Evolutionary conservation across 495 filamentous ascomycete genomes (phyloP).

Genomic region (Penicillium crystallinum): DNA sequence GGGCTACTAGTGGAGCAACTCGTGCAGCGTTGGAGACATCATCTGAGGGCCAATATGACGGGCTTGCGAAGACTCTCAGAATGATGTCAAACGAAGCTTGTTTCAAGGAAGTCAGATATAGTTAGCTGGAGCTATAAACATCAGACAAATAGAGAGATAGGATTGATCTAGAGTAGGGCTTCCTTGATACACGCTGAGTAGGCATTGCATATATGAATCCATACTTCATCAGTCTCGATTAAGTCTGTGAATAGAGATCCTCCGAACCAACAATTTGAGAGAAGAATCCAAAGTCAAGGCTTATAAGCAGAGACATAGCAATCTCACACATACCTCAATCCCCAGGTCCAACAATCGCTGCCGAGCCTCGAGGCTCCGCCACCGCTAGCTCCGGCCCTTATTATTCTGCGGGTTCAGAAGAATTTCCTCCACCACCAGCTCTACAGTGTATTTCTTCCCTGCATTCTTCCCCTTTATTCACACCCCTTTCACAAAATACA

Average conservation of each 20-base stretch:
- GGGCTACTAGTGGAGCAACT: neutral
- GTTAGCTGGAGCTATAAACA: too few species aligned
- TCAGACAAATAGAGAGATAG: neutral
- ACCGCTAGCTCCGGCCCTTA: slow-evolving; percentile 28
- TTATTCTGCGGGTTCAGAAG: slow-evolving; percentile 22
- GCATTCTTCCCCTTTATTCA: slow-evolving; percentile 7
- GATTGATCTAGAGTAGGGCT: neutral
- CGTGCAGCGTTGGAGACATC: neutral
- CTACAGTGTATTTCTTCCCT: slow-evolving; percentile 6
- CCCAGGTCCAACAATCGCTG: slow-evolving; percentile 1
- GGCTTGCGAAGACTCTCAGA: neutral
- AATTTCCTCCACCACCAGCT: slow-evolving; percentile 23
- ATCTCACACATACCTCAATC: neutral
- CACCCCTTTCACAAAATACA: slow-evolving; percentile 6
- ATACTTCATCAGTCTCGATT: neutral
- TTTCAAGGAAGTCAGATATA: too few species aligned
- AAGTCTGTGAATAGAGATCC: neutral
- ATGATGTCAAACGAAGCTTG: neutral
- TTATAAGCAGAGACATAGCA: too few species aligned
- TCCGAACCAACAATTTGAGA: too few species aligned
- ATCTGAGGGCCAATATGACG: neutral
- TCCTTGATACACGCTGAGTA: neutral
- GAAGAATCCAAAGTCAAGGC: too few species aligned
- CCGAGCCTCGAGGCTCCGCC: slow-evolving; percentile 28
- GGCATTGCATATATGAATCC: neutral